Evolutionary conservation across 441 rosid genomes (phyloP).

Genomic region (Eutrema salsugineum): DNA sequence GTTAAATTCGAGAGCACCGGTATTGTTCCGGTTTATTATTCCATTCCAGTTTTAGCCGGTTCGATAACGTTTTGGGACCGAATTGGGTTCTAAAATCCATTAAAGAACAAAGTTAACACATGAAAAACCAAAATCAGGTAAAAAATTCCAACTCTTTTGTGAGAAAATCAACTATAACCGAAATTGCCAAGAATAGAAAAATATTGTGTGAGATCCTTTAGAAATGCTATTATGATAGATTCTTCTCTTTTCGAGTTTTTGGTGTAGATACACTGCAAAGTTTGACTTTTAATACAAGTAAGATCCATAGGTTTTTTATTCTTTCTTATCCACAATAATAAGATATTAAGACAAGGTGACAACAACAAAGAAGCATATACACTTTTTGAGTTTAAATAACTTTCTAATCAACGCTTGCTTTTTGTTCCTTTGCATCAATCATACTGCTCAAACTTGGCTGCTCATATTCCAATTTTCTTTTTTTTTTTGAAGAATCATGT

Average conservation of each 20-base stretch:
- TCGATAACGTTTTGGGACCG: not conserved
- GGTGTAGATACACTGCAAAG: slow-evolving; percentile 24
- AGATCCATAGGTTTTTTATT: slow-evolving; percentile 17
- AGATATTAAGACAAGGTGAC: slow-evolving; percentile 6
- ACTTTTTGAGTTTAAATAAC: slow-evolving; percentile 8
- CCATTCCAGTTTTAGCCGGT: not conserved
- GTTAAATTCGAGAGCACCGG: not conserved
- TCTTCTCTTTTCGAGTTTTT: slow-evolving; percentile 5
- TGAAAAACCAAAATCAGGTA: not conserved
- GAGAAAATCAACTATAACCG: not conserved
- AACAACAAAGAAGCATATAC: slow-evolving; percentile 25
- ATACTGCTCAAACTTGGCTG: slow-evolving; percentile 26
- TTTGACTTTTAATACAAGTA: slow-evolving; percentile 18
- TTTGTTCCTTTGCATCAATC: slow-evolving; percentile 22
- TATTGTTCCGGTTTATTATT: not conserved
- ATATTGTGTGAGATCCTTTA: slow-evolving; percentile 12
- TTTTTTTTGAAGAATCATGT: slow-evolving; percentile 20
- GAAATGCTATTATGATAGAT: not conserved
- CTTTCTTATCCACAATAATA: slow-evolving; percentile 17
- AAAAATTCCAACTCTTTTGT: not conserved
- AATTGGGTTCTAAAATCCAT: not conserved
- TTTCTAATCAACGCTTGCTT: slow-evolving; percentile 5
- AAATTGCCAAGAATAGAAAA: slow-evolving; percentile 27
- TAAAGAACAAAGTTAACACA: not conserved
- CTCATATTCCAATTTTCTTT: slow-evolving; percentile 5